Conservation (phyloP, 257 asterid species). For the Nicotiana otophora region DNA sequence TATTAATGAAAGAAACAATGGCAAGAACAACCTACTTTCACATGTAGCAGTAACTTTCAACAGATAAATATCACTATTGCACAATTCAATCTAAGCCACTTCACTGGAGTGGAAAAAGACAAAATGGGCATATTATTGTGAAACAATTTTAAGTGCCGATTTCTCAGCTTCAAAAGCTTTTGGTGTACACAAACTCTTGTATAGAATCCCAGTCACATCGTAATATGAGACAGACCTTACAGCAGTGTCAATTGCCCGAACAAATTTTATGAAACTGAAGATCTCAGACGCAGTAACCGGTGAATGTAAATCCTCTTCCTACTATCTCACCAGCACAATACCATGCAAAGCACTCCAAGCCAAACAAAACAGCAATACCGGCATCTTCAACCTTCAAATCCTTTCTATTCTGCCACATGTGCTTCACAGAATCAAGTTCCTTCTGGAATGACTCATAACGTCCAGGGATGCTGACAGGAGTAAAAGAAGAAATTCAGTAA, state of each 20-base stretch:
- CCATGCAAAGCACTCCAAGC: constrained; percentile 90
- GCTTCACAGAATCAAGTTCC: constrained; percentile 71
- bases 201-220: constrained; percentile 15
- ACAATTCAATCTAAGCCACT: background rate
- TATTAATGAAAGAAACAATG: background rate
- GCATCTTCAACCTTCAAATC: constrained; percentile 86
- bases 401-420: constrained; percentile 73
- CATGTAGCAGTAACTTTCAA: background rate
- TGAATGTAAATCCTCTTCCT: constrained; percentile 91
- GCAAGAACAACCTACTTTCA: constrained; percentile 6
- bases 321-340: constrained; percentile 90
- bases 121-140: background rate
- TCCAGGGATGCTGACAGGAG: constrained; percentile 62
- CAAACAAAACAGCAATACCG: constrained; percentile 80
- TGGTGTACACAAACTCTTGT: constrained; percentile 27
- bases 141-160: constrained; percentile 15
- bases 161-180: constrained; percentile 33
- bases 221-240: constrained; percentile 11
- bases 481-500: background rate
- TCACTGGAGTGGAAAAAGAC: background rate
- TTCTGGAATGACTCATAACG: constrained; percentile 75
- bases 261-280: constrained; percentile 9
- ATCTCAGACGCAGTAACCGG: constrained; percentile 80
- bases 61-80: background rate
- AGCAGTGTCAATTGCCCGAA: constrained; percentile 15